Conservation (phyloP, 2,329 filamentous ascomycete genomes). For the Cladosporium cucumerinum region DNA sequence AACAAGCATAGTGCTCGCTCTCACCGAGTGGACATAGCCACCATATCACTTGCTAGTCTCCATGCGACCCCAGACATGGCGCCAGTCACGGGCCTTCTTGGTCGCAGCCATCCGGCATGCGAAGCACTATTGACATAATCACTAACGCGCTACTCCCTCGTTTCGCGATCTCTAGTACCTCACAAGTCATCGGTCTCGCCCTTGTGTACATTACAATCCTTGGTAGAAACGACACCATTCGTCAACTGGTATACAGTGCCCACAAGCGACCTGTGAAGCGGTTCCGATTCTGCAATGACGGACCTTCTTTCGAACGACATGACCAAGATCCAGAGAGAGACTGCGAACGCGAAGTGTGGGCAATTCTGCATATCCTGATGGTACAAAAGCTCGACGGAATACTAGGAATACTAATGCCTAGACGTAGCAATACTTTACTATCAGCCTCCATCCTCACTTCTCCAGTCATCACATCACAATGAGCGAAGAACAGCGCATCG, state of each 20-base stretch:
- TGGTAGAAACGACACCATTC: not conserved
- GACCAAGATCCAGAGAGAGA: too few relatives aligned
- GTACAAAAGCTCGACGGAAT: not conserved
- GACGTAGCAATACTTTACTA: not conserved
- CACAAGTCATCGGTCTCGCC: not conserved
- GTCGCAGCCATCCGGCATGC: not conserved
- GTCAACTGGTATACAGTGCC: not conserved
- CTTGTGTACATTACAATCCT: not conserved
- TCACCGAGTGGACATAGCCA: not conserved
- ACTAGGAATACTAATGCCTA: not conserved
- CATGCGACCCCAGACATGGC: not conserved
- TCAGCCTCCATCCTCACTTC: not conserved
- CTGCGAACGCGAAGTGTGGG: slow-evolving; percentile 9
- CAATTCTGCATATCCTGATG: not conserved
- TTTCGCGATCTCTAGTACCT: not conserved
- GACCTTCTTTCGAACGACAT: not conserved
- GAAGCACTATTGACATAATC: not conserved
- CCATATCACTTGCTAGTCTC: not conserved
- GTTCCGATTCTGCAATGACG: not conserved
- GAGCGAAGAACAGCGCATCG: slow-evolving; percentile 31
- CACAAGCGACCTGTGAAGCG: not conserved
- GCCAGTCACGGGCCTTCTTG: not conserved
- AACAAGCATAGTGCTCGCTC: slow-evolving; percentile 3
- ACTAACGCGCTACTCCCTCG: not conserved
- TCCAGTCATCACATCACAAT: slow-evolving; percentile 14